Evolutionary conservation across 768 basidiomycete species (phyloP).

Genomic region (Mycena maculata): DNA sequence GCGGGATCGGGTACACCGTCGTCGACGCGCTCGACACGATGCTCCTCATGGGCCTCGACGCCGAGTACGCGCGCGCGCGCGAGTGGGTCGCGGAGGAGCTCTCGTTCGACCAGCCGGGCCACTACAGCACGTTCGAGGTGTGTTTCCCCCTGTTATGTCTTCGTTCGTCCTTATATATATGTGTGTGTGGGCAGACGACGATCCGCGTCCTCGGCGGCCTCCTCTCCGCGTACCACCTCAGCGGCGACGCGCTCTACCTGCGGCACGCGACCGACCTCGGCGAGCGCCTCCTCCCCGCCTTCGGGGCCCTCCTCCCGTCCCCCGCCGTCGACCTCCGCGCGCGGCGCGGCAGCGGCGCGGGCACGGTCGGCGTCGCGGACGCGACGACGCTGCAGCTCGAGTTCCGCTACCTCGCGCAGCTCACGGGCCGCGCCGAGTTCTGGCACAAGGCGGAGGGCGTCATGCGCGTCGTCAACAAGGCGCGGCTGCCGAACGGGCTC

Average conservation of each 20-base stretch:
- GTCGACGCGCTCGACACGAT: slow-evolving; percentile 90
- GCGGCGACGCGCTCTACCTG: slow-evolving; percentile 71
- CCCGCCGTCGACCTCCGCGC: slow-evolving; percentile 81
- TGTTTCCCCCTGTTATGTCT: slow-evolving; percentile 34
- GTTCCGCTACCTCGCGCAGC: slow-evolving; percentile 84
- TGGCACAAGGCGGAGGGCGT: slow-evolving; percentile 45
- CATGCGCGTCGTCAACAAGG: slow-evolving; percentile 76
- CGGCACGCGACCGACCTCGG: slow-evolving; percentile 84
- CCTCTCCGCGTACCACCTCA: slow-evolving; percentile 83
- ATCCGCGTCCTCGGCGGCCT: slow-evolving; percentile 93
- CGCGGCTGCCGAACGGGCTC: slow-evolving; percentile 74
- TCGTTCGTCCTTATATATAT: not conserved
- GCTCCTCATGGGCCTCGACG: slow-evolving; percentile 83
- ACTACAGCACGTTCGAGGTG: slow-evolving; percentile 93
- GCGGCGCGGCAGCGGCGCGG: slow-evolving; percentile 65
- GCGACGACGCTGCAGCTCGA: slow-evolving; percentile 83
- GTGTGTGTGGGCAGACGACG: slow-evolving; percentile 69
- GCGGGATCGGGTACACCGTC: slow-evolving; percentile 90
- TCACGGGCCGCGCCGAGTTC: slow-evolving; percentile 75
- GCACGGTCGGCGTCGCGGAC: slow-evolving; percentile 82
- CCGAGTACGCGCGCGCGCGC: slow-evolving; percentile 81
- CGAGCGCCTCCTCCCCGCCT: slow-evolving; percentile 82
- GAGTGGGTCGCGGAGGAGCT: slow-evolving; percentile 81
- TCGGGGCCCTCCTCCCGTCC: slow-evolving; percentile 82
- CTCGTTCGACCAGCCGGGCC: slow-evolving; percentile 77